These are phyloP conservation scores for Theobroma cacao DNA, from an alignment of 345 rosid species.

Conservation along the genomic window DNA sequence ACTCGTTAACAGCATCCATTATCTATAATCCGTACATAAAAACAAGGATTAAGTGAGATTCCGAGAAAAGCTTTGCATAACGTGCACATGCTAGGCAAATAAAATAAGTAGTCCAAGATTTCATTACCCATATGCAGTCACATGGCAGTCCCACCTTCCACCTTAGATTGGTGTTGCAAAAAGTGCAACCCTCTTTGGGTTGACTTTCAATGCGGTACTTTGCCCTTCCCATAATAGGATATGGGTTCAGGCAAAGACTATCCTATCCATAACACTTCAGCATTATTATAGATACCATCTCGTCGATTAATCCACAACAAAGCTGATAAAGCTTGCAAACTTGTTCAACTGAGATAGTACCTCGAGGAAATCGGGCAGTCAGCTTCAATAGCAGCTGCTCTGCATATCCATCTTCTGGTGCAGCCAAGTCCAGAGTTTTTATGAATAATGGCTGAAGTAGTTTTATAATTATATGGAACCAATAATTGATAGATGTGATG, in stretches of 20 bases:
- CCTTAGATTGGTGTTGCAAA: neutral
- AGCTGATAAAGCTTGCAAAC: no score
- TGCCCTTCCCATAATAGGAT: neutral
- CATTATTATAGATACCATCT: neutral
- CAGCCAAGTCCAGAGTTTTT: neutral
- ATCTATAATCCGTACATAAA: no score
- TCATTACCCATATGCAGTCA: neutral
- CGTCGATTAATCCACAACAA: neutral
- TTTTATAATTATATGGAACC: neutral
- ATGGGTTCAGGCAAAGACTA: neutral
- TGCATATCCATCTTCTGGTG: neutral
- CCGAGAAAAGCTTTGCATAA: no score
- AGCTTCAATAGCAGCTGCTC: neutral
- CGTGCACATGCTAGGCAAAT: no score
- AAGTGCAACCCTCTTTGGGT: neutral
- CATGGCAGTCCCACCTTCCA: neutral
- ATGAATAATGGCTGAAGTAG: neutral
- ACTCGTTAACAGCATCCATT: no score
- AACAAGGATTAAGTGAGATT: no score
- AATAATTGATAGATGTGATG: neutral
- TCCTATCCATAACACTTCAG: neutral
- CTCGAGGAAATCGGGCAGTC: neutral
- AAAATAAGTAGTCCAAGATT: neutral
- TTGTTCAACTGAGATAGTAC: no score
- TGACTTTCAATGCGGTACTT: no score